Evolutionary conservation across 164 flowering plant species (phyloP).

Genomic region (Litsea cubeba): DNA sequence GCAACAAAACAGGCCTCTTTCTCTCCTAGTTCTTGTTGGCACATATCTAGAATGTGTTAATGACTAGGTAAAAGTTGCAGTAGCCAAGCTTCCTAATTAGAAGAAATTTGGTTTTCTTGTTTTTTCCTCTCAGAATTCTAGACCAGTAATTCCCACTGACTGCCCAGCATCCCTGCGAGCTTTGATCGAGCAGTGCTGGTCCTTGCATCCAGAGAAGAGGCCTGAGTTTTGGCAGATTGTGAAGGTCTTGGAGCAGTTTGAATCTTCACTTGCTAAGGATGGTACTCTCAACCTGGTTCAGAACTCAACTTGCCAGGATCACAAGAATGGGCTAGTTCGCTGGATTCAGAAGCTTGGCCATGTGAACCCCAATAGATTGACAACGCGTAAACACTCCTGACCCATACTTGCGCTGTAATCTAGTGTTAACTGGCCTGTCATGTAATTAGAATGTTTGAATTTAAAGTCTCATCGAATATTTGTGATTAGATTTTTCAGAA

Average conservation of each 20-base stretch:
- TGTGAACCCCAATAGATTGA: conserved; percentile 20
- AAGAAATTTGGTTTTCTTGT: conserved; percentile 1
- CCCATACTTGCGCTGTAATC: neutral
- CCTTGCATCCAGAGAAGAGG: conserved; percentile 54
- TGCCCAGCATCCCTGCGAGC: conserved; percentile 70
- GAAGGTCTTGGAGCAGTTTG: conserved; percentile 70
- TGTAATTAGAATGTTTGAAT: conserved; percentile 5
- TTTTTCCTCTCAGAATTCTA: conserved; percentile 45
- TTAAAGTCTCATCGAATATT: neutral
- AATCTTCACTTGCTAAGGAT: conserved; percentile 52
- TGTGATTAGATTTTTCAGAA: conserved; percentile 3
- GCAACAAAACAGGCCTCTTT: neutral
- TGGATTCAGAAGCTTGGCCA: conserved; percentile 75
- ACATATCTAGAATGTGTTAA: too few species aligned
- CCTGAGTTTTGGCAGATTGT: conserved; percentile 77
- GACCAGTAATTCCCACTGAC: conserved; percentile 62
- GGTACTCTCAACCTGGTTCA: conserved; percentile 54
- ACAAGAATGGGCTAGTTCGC: conserved; percentile 61
- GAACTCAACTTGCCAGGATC: conserved; percentile 47
- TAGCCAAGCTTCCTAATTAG: neutral
- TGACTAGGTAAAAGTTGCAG: neutral
- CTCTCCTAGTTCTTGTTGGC: too few species aligned
- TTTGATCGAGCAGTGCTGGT: conserved; percentile 76
- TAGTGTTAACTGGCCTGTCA: neutral
- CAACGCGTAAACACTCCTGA: conserved; percentile 22